These are phyloP conservation scores for Raffaelea arxii DNA, from an alignment of 2,329 filamentous ascomycete species.

Conservation along the genomic window DNA sequence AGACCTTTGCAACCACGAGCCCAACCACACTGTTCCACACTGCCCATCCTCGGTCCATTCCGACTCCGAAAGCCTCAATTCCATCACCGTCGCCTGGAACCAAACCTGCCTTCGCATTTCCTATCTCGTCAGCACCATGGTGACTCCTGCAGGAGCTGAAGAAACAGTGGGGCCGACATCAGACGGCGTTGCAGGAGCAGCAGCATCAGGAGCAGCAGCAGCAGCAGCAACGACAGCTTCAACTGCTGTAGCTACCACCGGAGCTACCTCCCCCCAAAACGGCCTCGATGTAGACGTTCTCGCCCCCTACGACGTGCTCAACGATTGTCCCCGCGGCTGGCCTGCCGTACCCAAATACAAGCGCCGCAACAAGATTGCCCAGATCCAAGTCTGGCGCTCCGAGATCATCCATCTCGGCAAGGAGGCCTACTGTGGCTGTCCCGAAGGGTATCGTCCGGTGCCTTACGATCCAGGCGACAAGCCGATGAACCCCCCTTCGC, in stretches of 20 bases:
- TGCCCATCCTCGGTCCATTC: too few relatives aligned
- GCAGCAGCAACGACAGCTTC: not conserved
- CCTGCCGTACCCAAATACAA: conserved; percentile 5
- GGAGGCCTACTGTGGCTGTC: conserved; percentile 21
- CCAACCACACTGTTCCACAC: not conserved
- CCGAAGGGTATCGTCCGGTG: too few relatives aligned
- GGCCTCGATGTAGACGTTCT: not conserved
- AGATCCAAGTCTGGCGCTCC: conserved; percentile 40
- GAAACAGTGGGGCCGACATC: not conserved
- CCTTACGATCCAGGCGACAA: too few relatives aligned
- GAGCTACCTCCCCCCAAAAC: not conserved
- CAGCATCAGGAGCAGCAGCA: not conserved
- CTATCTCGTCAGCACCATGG: conserved; percentile 14
- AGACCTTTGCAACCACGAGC: not conserved
- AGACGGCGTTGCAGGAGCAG: not conserved
- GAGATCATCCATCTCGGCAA: conserved; percentile 31
- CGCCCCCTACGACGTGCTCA: not conserved
- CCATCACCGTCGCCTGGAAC: conserved; percentile 18
- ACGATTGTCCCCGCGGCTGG: conserved; percentile 7
- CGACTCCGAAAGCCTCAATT: conserved; percentile 9
- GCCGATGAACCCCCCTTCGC: not conserved
- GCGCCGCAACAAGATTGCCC: conserved; percentile 16
- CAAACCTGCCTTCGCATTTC: conserved; percentile 15
- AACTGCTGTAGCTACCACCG: not conserved
- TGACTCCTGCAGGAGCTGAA: conserved; percentile 1